Evolutionary conservation across 2,329 filamentous ascomycete species (phyloP).

Genomic region (Fusarium duplospermum): DNA sequence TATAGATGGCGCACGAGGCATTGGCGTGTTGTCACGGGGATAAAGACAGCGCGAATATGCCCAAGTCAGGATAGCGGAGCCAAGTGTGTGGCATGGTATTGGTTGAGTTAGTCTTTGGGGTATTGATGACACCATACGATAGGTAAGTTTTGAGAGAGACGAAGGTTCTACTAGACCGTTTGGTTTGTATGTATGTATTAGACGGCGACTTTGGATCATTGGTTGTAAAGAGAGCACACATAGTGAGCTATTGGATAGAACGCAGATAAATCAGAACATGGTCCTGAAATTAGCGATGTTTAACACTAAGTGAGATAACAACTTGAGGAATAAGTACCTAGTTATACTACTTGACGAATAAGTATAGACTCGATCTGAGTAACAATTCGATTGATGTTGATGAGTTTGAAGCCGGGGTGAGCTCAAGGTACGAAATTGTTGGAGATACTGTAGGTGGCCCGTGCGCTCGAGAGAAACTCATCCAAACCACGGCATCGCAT

Average conservation of each 20-base stretch:
- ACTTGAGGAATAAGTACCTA: not conserved
- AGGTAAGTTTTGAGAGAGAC: constrained; percentile 21
- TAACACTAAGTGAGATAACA: not conserved
- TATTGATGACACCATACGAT: constrained; percentile 25
- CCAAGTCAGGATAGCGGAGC: constrained; percentile 22
- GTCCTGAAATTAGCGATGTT: not conserved
- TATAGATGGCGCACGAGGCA: constrained; percentile 51
- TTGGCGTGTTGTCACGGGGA: constrained; percentile 31
- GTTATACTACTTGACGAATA: not conserved
- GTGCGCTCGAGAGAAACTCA: constrained; percentile 8
- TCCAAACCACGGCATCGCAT: not conserved
- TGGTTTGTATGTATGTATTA: constrained; percentile 31
- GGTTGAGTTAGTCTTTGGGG: constrained; percentile 6
- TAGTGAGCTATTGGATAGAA: constrained; percentile 25
- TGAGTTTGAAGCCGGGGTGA: not conserved
- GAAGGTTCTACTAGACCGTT: constrained; percentile 35
- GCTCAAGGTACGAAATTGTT: not conserved
- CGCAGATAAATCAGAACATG: not conserved
- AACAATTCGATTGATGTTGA: not conserved
- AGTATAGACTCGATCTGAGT: not conserved
- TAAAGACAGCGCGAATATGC: constrained; percentile 21
- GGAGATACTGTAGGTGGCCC: constrained; percentile 21
- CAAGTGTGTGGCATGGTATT: constrained; percentile 9
- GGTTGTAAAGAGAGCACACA: constrained; percentile 29
- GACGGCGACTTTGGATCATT: constrained; percentile 12